phyloP scores from a whole-genome alignment of 805 yeast genomes.

The Dipodascopsis uninucleata region DNA sequence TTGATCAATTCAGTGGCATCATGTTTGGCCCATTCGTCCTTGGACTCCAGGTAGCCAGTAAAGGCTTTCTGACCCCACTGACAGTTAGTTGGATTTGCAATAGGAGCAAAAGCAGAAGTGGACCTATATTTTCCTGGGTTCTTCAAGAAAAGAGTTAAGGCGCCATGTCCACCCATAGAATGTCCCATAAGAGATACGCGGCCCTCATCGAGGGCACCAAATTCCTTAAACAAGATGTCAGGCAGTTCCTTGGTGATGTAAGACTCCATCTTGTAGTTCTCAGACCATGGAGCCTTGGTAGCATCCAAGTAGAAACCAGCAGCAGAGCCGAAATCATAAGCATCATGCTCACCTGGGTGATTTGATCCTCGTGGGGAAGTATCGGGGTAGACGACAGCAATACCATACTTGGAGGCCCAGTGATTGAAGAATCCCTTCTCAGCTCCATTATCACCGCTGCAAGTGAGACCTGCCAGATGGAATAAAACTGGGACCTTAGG shows the following conservation, averaged over 20 bases:
- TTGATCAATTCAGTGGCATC: constrained; percentile 81
- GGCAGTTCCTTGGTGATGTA: constrained; percentile 77
- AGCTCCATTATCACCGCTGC: constrained; percentile 88
- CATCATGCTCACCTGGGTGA: constrained; percentile 73
- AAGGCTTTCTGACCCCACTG: constrained; percentile 92
- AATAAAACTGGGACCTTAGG: constrained; percentile 64
- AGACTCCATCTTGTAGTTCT: constrained; percentile 80
- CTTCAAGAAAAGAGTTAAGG: constrained; percentile 63
- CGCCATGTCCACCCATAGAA: constrained; percentile 98
- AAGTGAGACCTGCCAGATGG: constrained; percentile 84
- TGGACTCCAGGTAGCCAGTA: constrained; percentile 64
- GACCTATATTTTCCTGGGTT: constrained; percentile 72
- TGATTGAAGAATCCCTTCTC: constrained; percentile 89
- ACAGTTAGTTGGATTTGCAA: constrained; percentile 68
- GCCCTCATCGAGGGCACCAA: constrained; percentile 48
- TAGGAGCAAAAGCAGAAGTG: constrained; percentile 88
- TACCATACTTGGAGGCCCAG: constrained; percentile 74
- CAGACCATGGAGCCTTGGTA: constrained; percentile 62
- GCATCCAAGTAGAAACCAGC: constrained; percentile 95
- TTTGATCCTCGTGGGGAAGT: constrained; percentile 90
- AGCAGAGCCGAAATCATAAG: constrained; percentile 89
- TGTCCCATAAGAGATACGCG: constrained; percentile 85
- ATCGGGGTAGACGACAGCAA: constrained; percentile 90
- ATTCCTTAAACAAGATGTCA: constrained; percentile 43
- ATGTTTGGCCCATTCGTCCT: constrained; percentile 64